phyloP scores from a whole-genome alignment of 1,284 basidiomycete species.

The Meira miltonrushii region DNA sequence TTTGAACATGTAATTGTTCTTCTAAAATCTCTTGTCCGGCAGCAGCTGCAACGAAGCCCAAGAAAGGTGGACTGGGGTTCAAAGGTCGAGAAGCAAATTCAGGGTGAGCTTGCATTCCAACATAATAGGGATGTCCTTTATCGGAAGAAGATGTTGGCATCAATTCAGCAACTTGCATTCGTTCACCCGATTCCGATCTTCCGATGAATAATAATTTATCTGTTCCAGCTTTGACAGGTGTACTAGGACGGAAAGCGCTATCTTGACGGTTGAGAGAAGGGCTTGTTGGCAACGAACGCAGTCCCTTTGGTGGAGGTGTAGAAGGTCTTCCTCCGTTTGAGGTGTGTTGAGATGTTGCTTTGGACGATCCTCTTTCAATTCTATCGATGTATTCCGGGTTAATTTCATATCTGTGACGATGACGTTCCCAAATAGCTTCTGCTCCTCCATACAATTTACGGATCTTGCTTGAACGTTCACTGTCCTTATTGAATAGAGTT shows the following conservation, averaged over 20 bases:
- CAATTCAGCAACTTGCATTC: constrained; percentile 95
- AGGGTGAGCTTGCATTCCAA: constrained; percentile 92
- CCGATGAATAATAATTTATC: constrained; percentile 64
- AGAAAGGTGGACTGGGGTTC: constrained; percentile 94
- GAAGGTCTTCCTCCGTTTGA: constrained; percentile 4
- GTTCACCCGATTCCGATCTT: constrained; percentile 88
- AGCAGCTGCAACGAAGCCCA: constrained; percentile 88
- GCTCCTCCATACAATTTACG: constrained; percentile 80
- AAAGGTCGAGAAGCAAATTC: constrained; percentile 98
- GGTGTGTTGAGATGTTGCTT: background rate
- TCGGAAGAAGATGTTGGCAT: constrained; percentile 1
- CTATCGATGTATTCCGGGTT: constrained; percentile 79
- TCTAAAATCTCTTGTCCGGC: constrained; percentile 63
- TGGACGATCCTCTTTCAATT: constrained; percentile 58
- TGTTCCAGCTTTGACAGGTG: background rate
- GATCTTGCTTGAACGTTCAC: constrained; percentile 56
- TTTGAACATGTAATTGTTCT: constrained; percentile 71
- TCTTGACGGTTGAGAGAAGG: constrained; percentile 5
- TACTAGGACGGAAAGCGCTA: background rate
- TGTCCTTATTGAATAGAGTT: constrained; percentile 73
- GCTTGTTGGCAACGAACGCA: constrained; percentile 19
- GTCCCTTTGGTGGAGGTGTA: constrained; percentile 6
- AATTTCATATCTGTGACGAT: constrained; percentile 95
- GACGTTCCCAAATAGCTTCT: constrained; percentile 87
- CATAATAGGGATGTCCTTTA: constrained; percentile 82